These are phyloP conservation scores for Podosphaera xanthii DNA, from an alignment of 2,329 filamentous ascomycete genomes.

Conservation along the genomic window DNA sequence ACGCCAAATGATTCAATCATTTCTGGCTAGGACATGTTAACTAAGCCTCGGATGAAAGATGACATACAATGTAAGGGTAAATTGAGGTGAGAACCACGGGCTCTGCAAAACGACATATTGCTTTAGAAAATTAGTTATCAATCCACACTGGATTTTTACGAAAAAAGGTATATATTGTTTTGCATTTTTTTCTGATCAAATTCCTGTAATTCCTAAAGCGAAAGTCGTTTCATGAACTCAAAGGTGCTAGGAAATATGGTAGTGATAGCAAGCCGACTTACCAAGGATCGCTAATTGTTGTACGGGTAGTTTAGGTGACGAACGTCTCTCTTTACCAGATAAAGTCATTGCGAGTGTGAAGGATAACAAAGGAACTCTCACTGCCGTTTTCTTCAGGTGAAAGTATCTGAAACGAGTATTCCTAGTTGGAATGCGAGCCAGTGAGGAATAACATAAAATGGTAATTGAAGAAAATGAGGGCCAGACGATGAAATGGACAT, in stretches of 20 bases:
- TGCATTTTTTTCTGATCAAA: not conserved
- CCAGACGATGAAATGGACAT: no score
- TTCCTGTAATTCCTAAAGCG: not conserved
- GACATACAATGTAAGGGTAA: slow-evolving; percentile 21
- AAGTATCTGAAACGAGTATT: no score
- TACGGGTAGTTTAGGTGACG: slow-evolving; percentile 38
- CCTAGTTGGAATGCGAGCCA: no score
- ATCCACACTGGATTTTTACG: no score
- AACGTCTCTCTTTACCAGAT: no score
- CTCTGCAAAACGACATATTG: slow-evolving; percentile 58
- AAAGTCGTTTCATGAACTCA: no score
- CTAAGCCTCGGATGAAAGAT: not conserved
- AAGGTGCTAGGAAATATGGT: no score
- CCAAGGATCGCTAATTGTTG: slow-evolving; percentile 60
- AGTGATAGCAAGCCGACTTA: slow-evolving; percentile 21
- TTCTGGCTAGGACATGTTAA: slow-evolving; percentile 33
- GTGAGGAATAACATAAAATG: no score
- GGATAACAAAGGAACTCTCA: no score
- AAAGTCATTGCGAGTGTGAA: no score
- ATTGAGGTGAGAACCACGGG: slow-evolving; percentile 40
- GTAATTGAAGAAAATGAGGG: no score
- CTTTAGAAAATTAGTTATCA: slow-evolving; percentile 19
- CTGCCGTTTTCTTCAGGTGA: no score
- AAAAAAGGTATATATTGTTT: not conserved
- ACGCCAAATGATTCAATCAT: slow-evolving; percentile 68